These are phyloP conservation scores for Colletotrichum acutatum DNA, from an alignment of 2,329 filamentous ascomycete species.

Conservation along the genomic window DNA sequence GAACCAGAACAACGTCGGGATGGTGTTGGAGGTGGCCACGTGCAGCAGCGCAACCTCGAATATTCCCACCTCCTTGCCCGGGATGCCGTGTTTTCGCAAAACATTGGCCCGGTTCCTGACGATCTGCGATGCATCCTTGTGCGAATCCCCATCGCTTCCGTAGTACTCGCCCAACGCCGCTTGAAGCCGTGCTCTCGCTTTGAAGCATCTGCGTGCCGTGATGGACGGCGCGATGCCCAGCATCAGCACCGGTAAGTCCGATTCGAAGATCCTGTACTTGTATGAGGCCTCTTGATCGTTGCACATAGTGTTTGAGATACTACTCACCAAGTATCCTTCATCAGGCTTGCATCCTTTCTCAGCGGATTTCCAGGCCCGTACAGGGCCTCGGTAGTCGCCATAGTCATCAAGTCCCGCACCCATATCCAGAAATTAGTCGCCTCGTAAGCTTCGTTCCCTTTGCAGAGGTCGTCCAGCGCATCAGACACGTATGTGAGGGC, in stretches of 20 bases:
- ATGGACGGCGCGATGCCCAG: constrained; percentile 45
- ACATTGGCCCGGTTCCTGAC: constrained; percentile 43
- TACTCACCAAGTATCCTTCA: constrained; percentile 47
- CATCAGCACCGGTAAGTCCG: constrained; percentile 16
- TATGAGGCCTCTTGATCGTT: neutral
- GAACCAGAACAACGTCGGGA: constrained; percentile 52
- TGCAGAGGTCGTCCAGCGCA: constrained; percentile 40
- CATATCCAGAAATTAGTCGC: constrained; percentile 50
- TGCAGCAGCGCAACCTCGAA: constrained; percentile 45
- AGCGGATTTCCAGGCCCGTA: constrained; percentile 57
- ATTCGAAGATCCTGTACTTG: constrained; percentile 5
- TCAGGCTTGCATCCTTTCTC: constrained; percentile 42
- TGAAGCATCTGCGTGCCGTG: constrained; percentile 44
- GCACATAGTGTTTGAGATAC: too few relatives aligned
- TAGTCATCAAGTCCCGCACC: constrained; percentile 49
- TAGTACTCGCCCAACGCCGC: constrained; percentile 46
- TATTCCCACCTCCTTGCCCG: constrained; percentile 41
- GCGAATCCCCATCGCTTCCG: constrained; percentile 40
- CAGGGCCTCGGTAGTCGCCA: constrained; percentile 51
- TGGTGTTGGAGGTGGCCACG: constrained; percentile 47
- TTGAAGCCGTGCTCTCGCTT: constrained; percentile 41
- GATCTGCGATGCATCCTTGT: constrained; percentile 41
- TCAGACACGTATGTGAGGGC: constrained; percentile 21
- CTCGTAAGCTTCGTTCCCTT: constrained; percentile 1
- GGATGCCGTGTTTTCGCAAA: constrained; percentile 44